These are phyloP conservation scores for Dactylorhiza incarnata DNA, from an alignment of 106 monocot species.

Conservation along the genomic window DNA sequence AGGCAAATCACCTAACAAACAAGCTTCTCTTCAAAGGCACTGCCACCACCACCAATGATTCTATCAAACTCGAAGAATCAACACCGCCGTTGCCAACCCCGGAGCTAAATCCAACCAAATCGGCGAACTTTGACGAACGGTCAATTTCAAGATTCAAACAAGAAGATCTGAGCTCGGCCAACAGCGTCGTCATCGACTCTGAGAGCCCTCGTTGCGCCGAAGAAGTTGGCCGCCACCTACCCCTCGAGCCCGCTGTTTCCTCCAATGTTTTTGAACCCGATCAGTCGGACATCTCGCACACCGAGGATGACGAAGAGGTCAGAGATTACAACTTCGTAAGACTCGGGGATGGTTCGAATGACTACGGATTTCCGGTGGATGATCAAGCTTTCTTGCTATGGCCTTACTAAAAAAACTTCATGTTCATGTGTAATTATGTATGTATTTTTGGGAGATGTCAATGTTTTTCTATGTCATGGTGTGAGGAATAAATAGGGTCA, in stretches of 20 bases:
- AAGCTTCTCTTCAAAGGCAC: slow-evolving; percentile 23
- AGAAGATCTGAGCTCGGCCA: slow-evolving; percentile 29
- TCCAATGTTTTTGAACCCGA: slow-evolving; percentile 26
- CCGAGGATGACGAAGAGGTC: slow-evolving; percentile 21
- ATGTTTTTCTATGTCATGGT: not conserved
- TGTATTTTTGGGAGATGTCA: not conserved
- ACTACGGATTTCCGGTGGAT: slow-evolving; percentile 14
- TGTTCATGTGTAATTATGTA: not conserved
- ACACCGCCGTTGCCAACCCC: not conserved
- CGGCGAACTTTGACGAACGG: not conserved
- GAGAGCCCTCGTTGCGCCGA: slow-evolving; percentile 15
- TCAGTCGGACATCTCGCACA: slow-evolving; percentile 21
- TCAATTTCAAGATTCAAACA: slow-evolving; percentile 11
- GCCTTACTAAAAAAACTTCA: slow-evolving; percentile 12
- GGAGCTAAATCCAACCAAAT: not conserved
- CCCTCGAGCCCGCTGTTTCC: slow-evolving; percentile 9
- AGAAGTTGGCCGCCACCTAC: not conserved
- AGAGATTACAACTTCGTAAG: slow-evolving; percentile 16
- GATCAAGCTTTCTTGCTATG: slow-evolving; percentile 38
- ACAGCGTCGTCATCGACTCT: slow-evolving; percentile 19
- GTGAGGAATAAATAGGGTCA: not conserved
- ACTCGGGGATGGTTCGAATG: slow-evolving; percentile 13
- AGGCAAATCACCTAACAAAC: slow-evolving; percentile 24
- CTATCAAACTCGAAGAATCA: slow-evolving; percentile 3
- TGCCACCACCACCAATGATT: not conserved